These are phyloP conservation scores for Melastoma malabathricum DNA, from an alignment of 345 rosid species.

Conservation along the genomic window DNA sequence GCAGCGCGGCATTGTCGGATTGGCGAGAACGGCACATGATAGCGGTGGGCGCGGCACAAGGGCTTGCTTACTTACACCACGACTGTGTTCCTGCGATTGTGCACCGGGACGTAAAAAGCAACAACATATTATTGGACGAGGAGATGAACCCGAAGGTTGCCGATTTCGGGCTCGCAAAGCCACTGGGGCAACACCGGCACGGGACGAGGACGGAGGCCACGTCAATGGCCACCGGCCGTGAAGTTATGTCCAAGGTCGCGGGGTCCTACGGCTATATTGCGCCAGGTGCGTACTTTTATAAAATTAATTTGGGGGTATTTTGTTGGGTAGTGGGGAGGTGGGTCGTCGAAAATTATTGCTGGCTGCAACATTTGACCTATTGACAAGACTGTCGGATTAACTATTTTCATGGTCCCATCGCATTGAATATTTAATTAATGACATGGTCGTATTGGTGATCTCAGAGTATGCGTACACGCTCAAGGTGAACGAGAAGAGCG, in stretches of 20 bases:
- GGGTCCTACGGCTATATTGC: conserved; percentile 79
- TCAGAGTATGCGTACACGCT: conserved; percentile 53
- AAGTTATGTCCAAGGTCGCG: conserved; percentile 36
- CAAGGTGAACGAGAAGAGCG: conserved; percentile 45
- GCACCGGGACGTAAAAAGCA: conserved; percentile 77
- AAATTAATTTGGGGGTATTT: background rate
- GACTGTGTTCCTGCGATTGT: conserved; percentile 56
- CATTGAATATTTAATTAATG: too few relatives aligned
- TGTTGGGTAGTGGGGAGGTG: too few relatives aligned
- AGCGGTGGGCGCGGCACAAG: conserved; percentile 52
- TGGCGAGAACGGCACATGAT: conserved; percentile 39
- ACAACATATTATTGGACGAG: conserved; percentile 50
- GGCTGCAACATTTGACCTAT: too few relatives aligned
- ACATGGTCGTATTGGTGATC: background rate
- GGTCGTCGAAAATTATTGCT: too few relatives aligned
- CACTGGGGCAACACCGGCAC: conserved; percentile 15
- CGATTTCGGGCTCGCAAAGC: conserved; percentile 72
- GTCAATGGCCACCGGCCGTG: conserved; percentile 2
- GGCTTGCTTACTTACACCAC: conserved; percentile 63
- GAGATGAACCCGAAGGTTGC: conserved; percentile 55
- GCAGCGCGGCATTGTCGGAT: conserved; percentile 7
- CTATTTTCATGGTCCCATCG: too few relatives aligned
- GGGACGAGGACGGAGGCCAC: too few relatives aligned
- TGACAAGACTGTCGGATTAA: too few relatives aligned
- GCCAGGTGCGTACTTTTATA: conserved; percentile 33